Evolutionary conservation across 2,329 filamentous ascomycete genomes (phyloP), one percentile per base, ranked within the genome.

Genomic region (Davidsoniella australis): DNA sequence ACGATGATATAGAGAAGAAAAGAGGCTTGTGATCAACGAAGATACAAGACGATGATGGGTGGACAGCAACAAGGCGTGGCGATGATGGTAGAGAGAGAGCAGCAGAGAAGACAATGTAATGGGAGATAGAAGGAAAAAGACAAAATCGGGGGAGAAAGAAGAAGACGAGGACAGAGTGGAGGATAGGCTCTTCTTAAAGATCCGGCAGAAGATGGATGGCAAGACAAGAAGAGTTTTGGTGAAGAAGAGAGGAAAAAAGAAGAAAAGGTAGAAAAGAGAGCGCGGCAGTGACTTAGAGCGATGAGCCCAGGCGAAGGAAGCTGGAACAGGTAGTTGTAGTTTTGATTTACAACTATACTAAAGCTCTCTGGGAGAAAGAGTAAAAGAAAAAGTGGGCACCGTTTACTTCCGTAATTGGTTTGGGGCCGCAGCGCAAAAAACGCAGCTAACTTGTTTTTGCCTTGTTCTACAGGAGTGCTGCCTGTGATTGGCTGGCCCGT

Each of bases 171-270:
- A 4, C 2, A 33, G 29, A 9, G 29, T 2, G 29, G n/a, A 45
- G 29, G 29, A 12, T 12, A 33, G 29, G 29, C 29, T 33, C 29
- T 33, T 33, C 29, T 33, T 33, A 33, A 33, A 12, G 12, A 33
- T 33, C 29, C 8, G 12, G 29, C 29, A 33, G 29, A 33, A 12
- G 29, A 33, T 33, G 37, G 29, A 33, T 33, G 37, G 37, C 40
- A 48, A 55, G 54, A 55, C 55, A 51, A 51, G 54, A 56, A 55
- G 24, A 45, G 43, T 17, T 45, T 14, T 41, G 17, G 26, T 50
- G 44, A 10, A 42, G 41, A 53, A 55, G 49, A 57, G 52, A 56
- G 54, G 53, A 50, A 58, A 47, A 55, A 62, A 56, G 56, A 56
- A 56, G 56, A 59, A 54, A 57, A 54, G 54, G 53, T 56, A 55